phyloP scores from a whole-genome alignment of 2,329 filamentous ascomycete genomes.

The Ophiostoma ips region DNA sequence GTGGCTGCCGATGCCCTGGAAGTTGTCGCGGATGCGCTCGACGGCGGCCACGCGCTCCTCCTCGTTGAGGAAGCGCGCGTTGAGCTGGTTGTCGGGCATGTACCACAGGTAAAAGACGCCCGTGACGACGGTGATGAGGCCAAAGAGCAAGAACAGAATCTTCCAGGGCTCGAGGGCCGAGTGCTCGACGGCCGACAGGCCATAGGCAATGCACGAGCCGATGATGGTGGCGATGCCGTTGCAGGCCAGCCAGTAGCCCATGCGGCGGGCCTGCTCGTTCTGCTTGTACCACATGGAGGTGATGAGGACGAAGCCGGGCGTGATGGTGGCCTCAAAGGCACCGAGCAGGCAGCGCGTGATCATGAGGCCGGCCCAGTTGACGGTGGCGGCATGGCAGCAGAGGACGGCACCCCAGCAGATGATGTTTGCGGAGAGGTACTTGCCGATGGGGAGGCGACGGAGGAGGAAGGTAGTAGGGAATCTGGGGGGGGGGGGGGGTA shows the following conservation, averaged over 20 bases:
- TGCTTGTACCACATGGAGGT: slow-evolving; percentile 52
- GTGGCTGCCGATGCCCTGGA: slow-evolving; percentile 55
- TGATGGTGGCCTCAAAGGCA: slow-evolving; percentile 43
- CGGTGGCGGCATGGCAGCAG: too few species aligned
- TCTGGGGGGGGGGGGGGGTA: too few species aligned
- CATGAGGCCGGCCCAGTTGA: too few species aligned
- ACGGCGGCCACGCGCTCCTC: slow-evolving; percentile 41
- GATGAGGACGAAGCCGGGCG: slow-evolving; percentile 43
- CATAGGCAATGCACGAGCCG: background rate
- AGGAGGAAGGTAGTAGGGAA: too few species aligned
- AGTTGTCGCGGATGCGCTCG: slow-evolving; percentile 45
- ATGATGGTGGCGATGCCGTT: background rate
- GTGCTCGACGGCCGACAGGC: background rate
- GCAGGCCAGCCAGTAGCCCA: background rate
- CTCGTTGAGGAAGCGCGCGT: slow-evolving; percentile 34
- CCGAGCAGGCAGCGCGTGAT: slow-evolving; percentile 32
- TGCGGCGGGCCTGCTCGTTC: slow-evolving; percentile 32
- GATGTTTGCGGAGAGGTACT: too few species aligned
- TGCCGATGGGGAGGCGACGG: too few species aligned
- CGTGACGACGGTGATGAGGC: slow-evolving; percentile 34
- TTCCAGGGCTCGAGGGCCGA: slow-evolving; percentile 37
- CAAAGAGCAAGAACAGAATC: slow-evolving; percentile 42
- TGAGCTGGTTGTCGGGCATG: slow-evolving; percentile 30
- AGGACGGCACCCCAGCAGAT: too few species aligned
- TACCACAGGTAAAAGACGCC: slow-evolving; percentile 35